Evolutionary conservation across 2,329 filamentous ascomycete species (phyloP).

Genomic region (Phialophora chinensis): DNA sequence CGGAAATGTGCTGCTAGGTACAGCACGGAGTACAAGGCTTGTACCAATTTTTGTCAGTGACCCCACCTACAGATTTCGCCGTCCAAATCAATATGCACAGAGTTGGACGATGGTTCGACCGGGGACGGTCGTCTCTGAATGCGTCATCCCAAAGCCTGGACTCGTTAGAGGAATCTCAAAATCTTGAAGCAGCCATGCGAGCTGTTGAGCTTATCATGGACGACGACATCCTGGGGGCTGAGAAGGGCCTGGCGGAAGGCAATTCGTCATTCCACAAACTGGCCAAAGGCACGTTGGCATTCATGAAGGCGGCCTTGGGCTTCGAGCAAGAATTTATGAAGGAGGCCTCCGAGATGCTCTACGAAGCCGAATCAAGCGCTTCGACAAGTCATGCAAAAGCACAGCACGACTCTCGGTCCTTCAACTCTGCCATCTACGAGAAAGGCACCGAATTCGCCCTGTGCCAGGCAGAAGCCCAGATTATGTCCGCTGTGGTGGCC

Average conservation of each 20-base stretch:
- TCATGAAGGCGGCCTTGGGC: conserved; percentile 83
- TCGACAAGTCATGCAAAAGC: conserved; percentile 78
- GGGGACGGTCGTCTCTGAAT: conserved; percentile 67
- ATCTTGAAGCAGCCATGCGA: conserved; percentile 35
- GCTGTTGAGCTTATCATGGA: conserved; percentile 79
- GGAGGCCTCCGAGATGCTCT: conserved; percentile 75
- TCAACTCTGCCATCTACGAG: conserved; percentile 71
- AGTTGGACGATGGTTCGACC: conserved; percentile 62
- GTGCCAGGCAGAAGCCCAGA: conserved; percentile 80
- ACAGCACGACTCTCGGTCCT: conserved; percentile 65
- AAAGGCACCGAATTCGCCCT: conserved; percentile 86
- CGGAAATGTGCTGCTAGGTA: neutral
- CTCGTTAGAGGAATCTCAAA: conserved; percentile 62
- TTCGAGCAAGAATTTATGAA: conserved; percentile 93
- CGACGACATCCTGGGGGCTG: conserved; percentile 86
- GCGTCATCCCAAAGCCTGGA: conserved; percentile 62
- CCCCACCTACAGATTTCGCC: neutral
- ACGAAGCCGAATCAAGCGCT: conserved; percentile 76
- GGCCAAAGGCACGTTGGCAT: conserved; percentile 78
- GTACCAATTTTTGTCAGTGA: neutral
- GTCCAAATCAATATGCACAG: conserved; percentile 29
- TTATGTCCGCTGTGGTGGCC: conserved; percentile 86
- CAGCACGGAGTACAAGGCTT: neutral
- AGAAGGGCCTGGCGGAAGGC: conserved; percentile 72
- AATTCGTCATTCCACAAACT: conserved; percentile 88